Percentiles rank a stretch among this genome's conserved stretches.
Evolutionary conservation across 805 yeast species (phyloP).

Genomic region (Saccharomycopsis lassenensis): DNA sequence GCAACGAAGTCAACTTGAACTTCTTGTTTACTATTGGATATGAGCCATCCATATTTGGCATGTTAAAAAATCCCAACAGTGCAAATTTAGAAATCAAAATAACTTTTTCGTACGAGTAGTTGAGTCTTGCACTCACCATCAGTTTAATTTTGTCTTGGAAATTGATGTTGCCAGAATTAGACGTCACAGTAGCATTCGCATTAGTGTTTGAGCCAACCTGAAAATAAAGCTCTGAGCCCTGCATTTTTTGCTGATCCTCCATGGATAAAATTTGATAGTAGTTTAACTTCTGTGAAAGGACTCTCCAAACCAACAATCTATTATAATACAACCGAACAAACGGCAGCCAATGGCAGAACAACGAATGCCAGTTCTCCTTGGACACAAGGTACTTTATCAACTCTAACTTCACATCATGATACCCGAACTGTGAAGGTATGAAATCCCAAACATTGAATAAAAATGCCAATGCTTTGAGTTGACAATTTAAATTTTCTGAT

Average conservation of each 20-base stretch:
- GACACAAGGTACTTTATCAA: no score
- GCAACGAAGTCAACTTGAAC: conserved; percentile 14
- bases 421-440: no score
- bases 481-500: conserved; percentile 50
- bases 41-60: conserved; percentile 19
- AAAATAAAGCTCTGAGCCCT: no score
- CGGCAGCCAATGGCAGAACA: conserved; percentile 74
- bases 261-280: neutral
- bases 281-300: conserved; percentile 19
- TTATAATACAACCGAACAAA: conserved; percentile 59
- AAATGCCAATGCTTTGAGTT: conserved; percentile 52
- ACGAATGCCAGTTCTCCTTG: conserved; percentile 41
- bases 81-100: conserved; percentile 17
- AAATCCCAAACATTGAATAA: conserved; percentile 67
- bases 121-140: conserved; percentile 16
- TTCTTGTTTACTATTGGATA: conserved; percentile 14
- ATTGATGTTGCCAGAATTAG: no score
- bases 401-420: no score
- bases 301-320: conserved; percentile 58
- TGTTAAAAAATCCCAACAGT: conserved; percentile 14
- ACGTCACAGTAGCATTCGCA: no score
- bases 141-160: conserved; percentile 14
- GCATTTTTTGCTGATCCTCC: neutral
- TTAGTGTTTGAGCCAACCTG: no score
- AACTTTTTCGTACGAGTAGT: conserved; percentile 16